These are phyloP conservation scores for Brassica balearica DNA, from an alignment of 441 rosid species.

Conservation along the genomic window DNA sequence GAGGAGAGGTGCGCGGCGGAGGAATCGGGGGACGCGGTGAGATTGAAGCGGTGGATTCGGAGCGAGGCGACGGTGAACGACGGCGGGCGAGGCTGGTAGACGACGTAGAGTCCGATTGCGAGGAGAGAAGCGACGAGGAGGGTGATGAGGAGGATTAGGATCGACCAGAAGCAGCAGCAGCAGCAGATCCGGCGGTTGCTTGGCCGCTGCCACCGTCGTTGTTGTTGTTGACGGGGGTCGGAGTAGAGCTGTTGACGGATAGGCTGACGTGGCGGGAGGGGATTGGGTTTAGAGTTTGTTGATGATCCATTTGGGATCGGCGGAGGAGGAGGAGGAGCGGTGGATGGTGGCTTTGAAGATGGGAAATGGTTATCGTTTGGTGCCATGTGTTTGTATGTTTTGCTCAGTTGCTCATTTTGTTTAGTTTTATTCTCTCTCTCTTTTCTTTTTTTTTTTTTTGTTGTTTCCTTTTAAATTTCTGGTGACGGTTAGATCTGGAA, in stretches of 20 bases:
- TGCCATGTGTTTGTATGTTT: constrained; percentile 28
- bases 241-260: constrained; percentile 53
- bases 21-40: constrained; percentile 60
- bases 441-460: neutral
- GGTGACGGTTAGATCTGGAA: constrained; percentile 15
- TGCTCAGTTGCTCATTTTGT: constrained; percentile 14
- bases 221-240: constrained; percentile 53
- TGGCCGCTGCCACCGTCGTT: constrained; percentile 50
- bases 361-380: constrained; percentile 1
- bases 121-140: constrained; percentile 45
- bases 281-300: constrained; percentile 44
- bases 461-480: neutral
- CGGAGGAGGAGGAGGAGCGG: constrained; percentile 18
- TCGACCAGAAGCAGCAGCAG: constrained; percentile 57
- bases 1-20: constrained; percentile 54
- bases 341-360: constrained; percentile 14
- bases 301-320: neutral
- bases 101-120: constrained; percentile 54
- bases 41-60: constrained; percentile 53
- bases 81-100: constrained; percentile 67
- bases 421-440: neutral
- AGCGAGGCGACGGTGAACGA: constrained; percentile 53
- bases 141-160: constrained; percentile 47
- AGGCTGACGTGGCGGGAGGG: constrained; percentile 46
- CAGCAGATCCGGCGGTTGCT: constrained; percentile 54